A percentile compares a stretch with the other conserved stretches of the same genome.
Evolutionary conservation across 305 asterid genomes (phyloP).

Genomic region (Fraxinus sp.): DNA sequence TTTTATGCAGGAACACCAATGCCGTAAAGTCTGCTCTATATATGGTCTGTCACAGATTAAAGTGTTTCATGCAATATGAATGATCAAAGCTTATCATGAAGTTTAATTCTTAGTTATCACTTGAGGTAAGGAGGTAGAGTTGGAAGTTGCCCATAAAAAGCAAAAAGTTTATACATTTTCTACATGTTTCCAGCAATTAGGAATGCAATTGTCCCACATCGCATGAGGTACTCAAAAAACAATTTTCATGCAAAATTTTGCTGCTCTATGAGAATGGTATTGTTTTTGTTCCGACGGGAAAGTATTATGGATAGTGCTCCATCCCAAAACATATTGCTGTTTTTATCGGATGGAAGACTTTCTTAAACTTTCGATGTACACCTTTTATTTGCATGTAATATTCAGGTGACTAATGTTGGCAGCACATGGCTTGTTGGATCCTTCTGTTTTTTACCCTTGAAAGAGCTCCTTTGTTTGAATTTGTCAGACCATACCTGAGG

Average conservation of each 20-base stretch:
- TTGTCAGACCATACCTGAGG: constrained; percentile 72
- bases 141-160: background rate
- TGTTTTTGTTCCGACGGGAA: background rate
- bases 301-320: background rate
- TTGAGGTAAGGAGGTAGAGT: background rate
- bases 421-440: constrained; percentile 8
- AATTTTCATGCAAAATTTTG: background rate
- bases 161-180: background rate
- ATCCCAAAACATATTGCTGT: background rate
- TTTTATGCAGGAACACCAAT: background rate
- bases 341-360: background rate
- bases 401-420: constrained; percentile 18
- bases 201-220: background rate
- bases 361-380: background rate
- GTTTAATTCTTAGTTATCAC: background rate
- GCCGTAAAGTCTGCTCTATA: background rate
- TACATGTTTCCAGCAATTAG: background rate
- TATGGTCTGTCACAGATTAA: background rate
- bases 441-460: constrained; percentile 19
- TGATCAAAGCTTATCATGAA: background rate
- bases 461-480: constrained; percentile 33
- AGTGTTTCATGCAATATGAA: background rate
- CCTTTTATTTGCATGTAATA: constrained; percentile 4
- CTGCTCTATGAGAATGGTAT: background rate
- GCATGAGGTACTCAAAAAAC: background rate